These are phyloP conservation scores for Claviceps arundinis DNA, from an alignment of 2,329 filamentous ascomycete species.

Conservation along the genomic window DNA sequence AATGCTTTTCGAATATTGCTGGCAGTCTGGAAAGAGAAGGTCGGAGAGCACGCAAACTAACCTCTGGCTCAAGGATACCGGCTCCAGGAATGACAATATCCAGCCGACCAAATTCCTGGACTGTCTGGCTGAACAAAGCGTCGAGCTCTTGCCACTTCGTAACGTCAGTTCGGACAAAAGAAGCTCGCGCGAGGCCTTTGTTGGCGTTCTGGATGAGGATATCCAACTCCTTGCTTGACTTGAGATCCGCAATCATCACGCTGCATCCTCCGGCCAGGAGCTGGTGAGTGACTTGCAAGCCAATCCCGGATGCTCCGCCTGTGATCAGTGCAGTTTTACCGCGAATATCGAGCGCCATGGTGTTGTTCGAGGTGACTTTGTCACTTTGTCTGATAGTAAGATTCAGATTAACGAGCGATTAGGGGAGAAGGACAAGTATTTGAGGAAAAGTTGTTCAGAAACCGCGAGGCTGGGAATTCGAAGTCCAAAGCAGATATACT, in stretches of 20 bases:
- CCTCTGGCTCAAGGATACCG: slow-evolving; percentile 3
- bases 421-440: too few relatives aligned
- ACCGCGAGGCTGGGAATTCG: too few relatives aligned
- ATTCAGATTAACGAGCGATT: too few relatives aligned
- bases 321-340: slow-evolving; percentile 5
- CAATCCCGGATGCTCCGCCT: slow-evolving; percentile 16
- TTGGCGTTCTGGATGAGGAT: neutral
- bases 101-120: slow-evolving; percentile 5
- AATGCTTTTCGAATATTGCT: too few relatives aligned
- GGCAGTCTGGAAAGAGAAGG: neutral
- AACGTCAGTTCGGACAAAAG: slow-evolving; percentile 25
- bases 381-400: too few relatives aligned
- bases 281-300: slow-evolving; percentile 20
- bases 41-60: neutral
- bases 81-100: slow-evolving; percentile 4
- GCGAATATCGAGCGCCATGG: slow-evolving; percentile 7
- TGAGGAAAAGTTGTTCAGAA: too few relatives aligned
- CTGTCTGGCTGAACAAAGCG: slow-evolving; percentile 15
- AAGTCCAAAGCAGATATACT: too few relatives aligned
- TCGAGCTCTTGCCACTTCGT: slow-evolving; percentile 19
- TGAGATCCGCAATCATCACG: slow-evolving; percentile 24
- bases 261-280: slow-evolving; percentile 21
- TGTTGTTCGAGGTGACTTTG: neutral
- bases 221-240: slow-evolving; percentile 19
- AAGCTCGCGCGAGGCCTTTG: slow-evolving; percentile 10